Conservation (phyloP, 495 filamentous ascomycete genomes). For the Pyrenopolyporus hunteri region DNA sequence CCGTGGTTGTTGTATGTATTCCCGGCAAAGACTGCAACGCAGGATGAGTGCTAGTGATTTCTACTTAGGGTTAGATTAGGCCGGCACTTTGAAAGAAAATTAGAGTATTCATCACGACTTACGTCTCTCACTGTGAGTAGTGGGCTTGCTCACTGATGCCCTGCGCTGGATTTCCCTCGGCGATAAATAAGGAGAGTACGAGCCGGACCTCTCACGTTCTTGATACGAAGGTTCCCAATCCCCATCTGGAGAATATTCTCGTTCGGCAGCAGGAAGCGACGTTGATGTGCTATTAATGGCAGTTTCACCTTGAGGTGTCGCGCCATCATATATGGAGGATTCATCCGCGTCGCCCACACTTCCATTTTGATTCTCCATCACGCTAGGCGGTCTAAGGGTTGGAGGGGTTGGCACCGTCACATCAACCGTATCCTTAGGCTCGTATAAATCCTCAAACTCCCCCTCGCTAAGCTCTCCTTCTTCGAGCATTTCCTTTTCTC, state of each 20-base stretch:
- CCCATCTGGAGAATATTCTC: slow-evolving; percentile 34
- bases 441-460: slow-evolving; percentile 59
- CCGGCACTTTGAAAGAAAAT: neutral
- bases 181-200: slow-evolving; percentile 60
- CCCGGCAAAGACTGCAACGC: slow-evolving; percentile 20
- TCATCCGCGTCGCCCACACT: slow-evolving; percentile 39
- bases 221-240: slow-evolving; percentile 38
- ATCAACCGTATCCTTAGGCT: slow-evolving; percentile 36
- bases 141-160: slow-evolving; percentile 34
- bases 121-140: slow-evolving; percentile 27
- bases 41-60: neutral
- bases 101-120: slow-evolving; percentile 10
- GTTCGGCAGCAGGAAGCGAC: slow-evolving; percentile 26
- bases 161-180: slow-evolving; percentile 50
- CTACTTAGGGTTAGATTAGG: slow-evolving; percentile 34
- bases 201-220: slow-evolving; percentile 53
- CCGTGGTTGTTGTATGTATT: neutral
- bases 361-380: slow-evolving; percentile 19
- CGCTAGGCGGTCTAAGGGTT: slow-evolving; percentile 11
- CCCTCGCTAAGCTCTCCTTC: slow-evolving; percentile 78
- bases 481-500: slow-evolving; percentile 52
- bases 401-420: slow-evolving; percentile 19
- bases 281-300: slow-evolving; percentile 24
- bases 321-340: slow-evolving; percentile 40
- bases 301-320: slow-evolving; percentile 30